Conservation (phyloP, 2,329 filamentous ascomycete species). For the Simplicillium sp. region DNA sequence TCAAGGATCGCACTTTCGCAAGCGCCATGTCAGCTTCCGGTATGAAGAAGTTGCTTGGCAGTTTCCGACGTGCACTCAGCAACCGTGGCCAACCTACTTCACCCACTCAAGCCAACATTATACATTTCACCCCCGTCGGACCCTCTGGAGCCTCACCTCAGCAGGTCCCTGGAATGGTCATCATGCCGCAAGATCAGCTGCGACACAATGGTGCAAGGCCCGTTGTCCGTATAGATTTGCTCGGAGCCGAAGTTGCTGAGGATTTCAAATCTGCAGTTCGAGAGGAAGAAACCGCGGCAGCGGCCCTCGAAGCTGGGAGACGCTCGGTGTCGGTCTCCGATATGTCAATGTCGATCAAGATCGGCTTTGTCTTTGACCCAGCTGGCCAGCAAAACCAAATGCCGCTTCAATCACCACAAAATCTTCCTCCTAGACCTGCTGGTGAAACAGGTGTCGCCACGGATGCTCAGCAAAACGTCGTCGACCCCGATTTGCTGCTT, state of each 20-base stretch:
- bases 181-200: constrained; percentile 46
- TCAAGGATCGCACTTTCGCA: constrained; percentile 37
- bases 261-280: constrained; percentile 70
- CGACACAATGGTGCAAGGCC: constrained; percentile 33
- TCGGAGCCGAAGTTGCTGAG: constrained; percentile 70
- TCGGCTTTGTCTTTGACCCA: neutral
- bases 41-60: constrained; percentile 79
- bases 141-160: constrained; percentile 46
- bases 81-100: constrained; percentile 38
- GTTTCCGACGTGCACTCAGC: constrained; percentile 73
- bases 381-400: neutral
- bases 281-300: constrained; percentile 41
- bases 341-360: neutral
- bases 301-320: constrained; percentile 4
- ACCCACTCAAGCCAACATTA: constrained; percentile 35
- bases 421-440: constrained; percentile 17
- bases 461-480: constrained; percentile 85
- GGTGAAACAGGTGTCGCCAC: constrained; percentile 56
- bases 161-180: constrained; percentile 47
- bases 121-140: constrained; percentile 37
- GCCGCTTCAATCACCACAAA: too few relatives aligned
- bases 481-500: constrained; percentile 44
- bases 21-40: constrained; percentile 60
- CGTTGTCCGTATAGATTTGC: constrained; percentile 65
- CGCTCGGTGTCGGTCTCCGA: too few relatives aligned